Evolutionary conservation across 2,329 filamentous ascomycete species (phyloP), one percentile per base, ranked within the genome.

Genomic region (Orbilia ellipsospora): DNA sequence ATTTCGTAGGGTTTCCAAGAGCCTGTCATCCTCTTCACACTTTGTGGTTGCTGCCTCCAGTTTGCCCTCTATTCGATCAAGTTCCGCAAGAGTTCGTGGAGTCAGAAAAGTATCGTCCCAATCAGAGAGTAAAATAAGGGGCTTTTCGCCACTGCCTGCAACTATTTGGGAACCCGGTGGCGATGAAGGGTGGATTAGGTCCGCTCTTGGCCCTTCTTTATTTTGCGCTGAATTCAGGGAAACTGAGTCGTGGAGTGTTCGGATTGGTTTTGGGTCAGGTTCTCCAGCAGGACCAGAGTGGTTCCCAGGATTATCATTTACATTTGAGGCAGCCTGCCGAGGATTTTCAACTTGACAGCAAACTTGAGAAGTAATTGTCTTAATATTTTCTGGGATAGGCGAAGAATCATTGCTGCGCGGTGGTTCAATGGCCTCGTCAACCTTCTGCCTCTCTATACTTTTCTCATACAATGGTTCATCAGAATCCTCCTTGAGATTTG

Each of bases 1-100:
- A 20, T 65, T 52, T 48, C 72, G 54, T 23, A 69, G 18, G 1
- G 42, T 69, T 44, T 69, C 60, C 3, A 69, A 23, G 20, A 68
- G 48, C 36, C 64, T 64, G 20, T 75, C 72, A 42, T 69, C 52
- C 45, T 75, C 72, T 56, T 75, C 72, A n/a, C 26, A 56, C 36
- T 26, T 65, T 4, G 54, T 48, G 13, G 52, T 45, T 6, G 44
- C 59, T 18, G 40, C 20, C 36, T 75, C 72, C 4, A 36, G 15
- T 57, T 57, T 36, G 13, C 57, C 23, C 36, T 70, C 72, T 63
- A 31, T 7, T 36, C 23, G 59, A 3, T 69, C 64, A 15, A 69
- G 45, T 18, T 55, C 23, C 12, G 65, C 65, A 5, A 61, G 52
- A 6, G 63, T 67, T 23, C 28, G 40, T 13, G 63, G 63, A 18